phyloP scores from a whole-genome alignment of 805 yeast species.

The Hanseniaspora thailandica region DNA sequence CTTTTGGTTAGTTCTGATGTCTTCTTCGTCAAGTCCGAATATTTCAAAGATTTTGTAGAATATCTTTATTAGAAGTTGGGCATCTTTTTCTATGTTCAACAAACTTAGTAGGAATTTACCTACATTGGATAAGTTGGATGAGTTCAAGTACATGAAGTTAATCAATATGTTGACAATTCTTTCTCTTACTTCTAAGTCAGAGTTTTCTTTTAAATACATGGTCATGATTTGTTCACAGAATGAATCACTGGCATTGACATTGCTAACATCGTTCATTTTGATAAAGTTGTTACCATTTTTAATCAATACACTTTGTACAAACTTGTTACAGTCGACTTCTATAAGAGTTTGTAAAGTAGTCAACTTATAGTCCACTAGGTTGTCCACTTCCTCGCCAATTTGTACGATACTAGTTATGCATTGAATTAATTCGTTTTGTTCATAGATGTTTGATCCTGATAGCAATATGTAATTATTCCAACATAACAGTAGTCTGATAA shows the following conservation, averaged over 20 bases:
- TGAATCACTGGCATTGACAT: conserved; percentile 16
- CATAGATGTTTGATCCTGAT: neutral
- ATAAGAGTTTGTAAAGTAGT: conserved; percentile 3
- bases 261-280: conserved; percentile 15
- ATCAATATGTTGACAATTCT: conserved; percentile 1
- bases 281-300: conserved; percentile 17
- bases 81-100: conserved; percentile 6
- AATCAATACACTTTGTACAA: conserved; percentile 15
- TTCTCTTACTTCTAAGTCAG: neutral
- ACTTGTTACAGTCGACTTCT: neutral
- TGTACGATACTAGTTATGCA: neutral
- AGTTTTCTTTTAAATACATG: conserved; percentile 1
- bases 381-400: conserved; percentile 12
- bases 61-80: neutral
- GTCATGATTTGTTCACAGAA: conserved; percentile 13
- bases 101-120: conserved; percentile 4
- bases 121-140: conserved; percentile 1
- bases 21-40: conserved; percentile 13
- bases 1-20: neutral
- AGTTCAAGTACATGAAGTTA: neutral
- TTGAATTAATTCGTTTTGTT: neutral
- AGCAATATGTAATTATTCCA: conserved; percentile 66
- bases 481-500: conserved; percentile 34
- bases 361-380: conserved; percentile 18
- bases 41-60: conserved; percentile 11